Conservation (phyloP, 805 yeast genomes). For the Barnettozyma californica region DNA sequence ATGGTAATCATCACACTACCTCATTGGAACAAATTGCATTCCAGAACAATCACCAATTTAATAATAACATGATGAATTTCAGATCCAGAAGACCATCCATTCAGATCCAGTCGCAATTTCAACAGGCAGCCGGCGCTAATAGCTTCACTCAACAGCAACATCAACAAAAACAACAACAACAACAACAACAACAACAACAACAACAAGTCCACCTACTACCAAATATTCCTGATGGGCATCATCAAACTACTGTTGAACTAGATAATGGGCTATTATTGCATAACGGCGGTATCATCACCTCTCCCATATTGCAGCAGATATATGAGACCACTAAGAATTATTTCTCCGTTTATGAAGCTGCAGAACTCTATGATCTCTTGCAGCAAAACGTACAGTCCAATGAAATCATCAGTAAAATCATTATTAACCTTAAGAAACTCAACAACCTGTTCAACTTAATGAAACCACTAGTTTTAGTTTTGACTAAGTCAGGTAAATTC, state of each 20-base stretch:
- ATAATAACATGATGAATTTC: conserved; percentile 14
- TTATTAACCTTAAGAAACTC: conserved; percentile 23
- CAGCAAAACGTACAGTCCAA: conserved; percentile 29
- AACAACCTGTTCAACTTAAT: conserved; percentile 21
- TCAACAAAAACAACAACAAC: no score
- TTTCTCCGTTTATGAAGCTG: conserved; percentile 44
- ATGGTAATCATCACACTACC: conserved; percentile 3
- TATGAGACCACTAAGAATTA: conserved; percentile 47
- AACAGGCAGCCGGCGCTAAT: conserved; percentile 11
- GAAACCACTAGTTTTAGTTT: conserved; percentile 38
- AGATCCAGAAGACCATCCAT: conserved; percentile 24
- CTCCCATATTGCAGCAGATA: conserved; percentile 46
- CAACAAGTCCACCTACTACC: conserved; percentile 12
- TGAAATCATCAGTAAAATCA: conserved; percentile 24
- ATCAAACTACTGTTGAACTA: conserved; percentile 27
- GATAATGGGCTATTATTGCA: conserved; percentile 61
- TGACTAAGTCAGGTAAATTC: conserved; percentile 59
- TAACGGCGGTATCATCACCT: conserved; percentile 53
- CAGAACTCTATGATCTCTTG: conserved; percentile 33
- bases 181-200: no score
- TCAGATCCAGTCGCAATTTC: conserved; percentile 14
- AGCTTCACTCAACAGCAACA: conserved; percentile 8
- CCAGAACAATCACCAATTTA: conserved; percentile 14
- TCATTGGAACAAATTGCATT: conserved; percentile 13
- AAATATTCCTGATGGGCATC: not conserved